Conservation (phyloP, 2,329 filamentous ascomycete species). For the Albophoma yamanashiensis region DNA sequence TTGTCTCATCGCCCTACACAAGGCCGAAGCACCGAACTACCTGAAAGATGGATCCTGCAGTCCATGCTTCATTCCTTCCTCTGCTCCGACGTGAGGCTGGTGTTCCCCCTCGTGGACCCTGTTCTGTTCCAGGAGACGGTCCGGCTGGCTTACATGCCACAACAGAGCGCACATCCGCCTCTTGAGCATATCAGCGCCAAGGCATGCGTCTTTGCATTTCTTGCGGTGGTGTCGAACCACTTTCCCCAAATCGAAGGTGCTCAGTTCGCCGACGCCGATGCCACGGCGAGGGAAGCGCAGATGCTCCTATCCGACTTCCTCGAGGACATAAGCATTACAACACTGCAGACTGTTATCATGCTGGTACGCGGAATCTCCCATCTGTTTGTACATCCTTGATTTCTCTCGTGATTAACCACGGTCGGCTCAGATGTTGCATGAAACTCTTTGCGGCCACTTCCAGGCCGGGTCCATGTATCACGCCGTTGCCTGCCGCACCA, state of each 20-base stretch:
- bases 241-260: conserved; percentile 8
- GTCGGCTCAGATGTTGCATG: conserved; percentile 24
- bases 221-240: conserved; percentile 20
- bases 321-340: conserved; percentile 30
- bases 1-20: not conserved
- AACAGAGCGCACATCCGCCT: conserved; percentile 2
- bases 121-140: conserved; percentile 35
- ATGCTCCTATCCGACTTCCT: conserved; percentile 29
- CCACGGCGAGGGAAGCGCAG: conserved; percentile 28
- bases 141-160: conserved; percentile 28
- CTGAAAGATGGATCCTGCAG: conserved; percentile 18
- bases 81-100: conserved; percentile 24
- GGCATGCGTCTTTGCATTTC: conserved; percentile 38
- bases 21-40: conserved; percentile 16
- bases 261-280: conserved; percentile 25
- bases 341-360: conserved; percentile 34
- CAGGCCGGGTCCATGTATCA: conserved; percentile 32
- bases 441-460: conserved; percentile 34
- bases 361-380: conserved; percentile 25
- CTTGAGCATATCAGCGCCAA: conserved; percentile 23
- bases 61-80: conserved; percentile 13
- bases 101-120: conserved; percentile 38
- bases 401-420: not conserved
- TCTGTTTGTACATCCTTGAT: too few species aligned
- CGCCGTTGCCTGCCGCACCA: conserved; percentile 32